A percentile compares a stretch with the other conserved stretches of the same genome.
phyloP scores from a whole-genome alignment of 163 green algal species.

The Volvox carteri region DNA sequence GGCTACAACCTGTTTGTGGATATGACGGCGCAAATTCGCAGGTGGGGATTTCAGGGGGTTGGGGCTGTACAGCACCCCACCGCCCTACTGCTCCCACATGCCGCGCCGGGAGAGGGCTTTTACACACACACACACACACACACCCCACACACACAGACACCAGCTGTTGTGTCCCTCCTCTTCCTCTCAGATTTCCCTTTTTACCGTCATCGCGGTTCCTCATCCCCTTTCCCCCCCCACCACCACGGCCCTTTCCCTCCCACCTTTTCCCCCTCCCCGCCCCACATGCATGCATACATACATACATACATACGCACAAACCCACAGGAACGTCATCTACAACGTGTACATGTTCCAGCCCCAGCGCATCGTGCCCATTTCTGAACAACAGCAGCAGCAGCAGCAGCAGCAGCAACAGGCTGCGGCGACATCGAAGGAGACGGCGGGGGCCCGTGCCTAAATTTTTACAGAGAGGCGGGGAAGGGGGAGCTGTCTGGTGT shows the following conservation, averaged over 20 bases:
- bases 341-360: slow-evolving; percentile 94
- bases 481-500: neutral
- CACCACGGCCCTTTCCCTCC: neutral
- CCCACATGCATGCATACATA: neutral
- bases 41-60: no score
- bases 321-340: slow-evolving; percentile 97
- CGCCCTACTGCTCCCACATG: no score
- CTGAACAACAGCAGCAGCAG: neutral
- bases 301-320: no score
- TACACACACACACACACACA: no score
- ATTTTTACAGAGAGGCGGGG: neutral
- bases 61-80: no score
- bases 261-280: neutral
- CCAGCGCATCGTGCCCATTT: slow-evolving; percentile 53
- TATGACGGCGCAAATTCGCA: slow-evolving; percentile 91
- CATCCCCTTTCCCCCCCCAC: neutral
- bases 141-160: no score
- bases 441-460: slow-evolving; percentile 31
- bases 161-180: no score
- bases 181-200: no score
- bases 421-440: slow-evolving; percentile 8
- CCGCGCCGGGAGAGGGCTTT: no score
- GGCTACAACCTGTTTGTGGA: slow-evolving; percentile 98
- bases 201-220: no score
- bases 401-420: neutral